A percentile compares a stretch with the other conserved stretches of the same genome.
Evolutionary conservation across 805 yeast species (phyloP).

Genomic region (Candida oleophila): DNA sequence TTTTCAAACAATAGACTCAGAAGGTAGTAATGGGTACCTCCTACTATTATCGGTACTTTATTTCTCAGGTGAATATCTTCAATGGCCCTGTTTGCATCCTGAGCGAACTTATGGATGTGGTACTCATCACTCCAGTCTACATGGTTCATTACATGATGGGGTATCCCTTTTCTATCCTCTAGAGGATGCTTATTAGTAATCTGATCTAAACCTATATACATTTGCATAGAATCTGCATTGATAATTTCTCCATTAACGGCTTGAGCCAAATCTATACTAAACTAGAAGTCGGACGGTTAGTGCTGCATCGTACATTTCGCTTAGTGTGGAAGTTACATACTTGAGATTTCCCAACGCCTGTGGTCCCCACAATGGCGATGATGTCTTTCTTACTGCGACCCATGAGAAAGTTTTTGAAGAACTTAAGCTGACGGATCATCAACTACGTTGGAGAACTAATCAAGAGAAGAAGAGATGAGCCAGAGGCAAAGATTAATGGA

Average conservation of each 20-base stretch:
- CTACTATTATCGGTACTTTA: slow-evolving; percentile 83
- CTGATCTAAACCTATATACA: slow-evolving; percentile 68
- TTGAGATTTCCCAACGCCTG: slow-evolving; percentile 96
- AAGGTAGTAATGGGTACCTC: slow-evolving; percentile 94
- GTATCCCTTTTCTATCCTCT: slow-evolving; percentile 67
- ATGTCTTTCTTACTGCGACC: slow-evolving; percentile 37
- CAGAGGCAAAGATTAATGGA: too few species aligned
- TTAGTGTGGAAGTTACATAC: too few species aligned
- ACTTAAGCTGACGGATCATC: slow-evolving; percentile 14
- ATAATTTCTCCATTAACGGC: slow-evolving; percentile 82
- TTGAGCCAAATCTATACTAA: slow-evolving; percentile 76
- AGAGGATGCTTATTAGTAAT: slow-evolving; percentile 93
- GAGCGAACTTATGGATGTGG: slow-evolving; percentile 71
- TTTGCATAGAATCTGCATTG: slow-evolving; percentile 97
- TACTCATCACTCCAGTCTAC: slow-evolving; percentile 80
- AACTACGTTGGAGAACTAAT: too few species aligned
- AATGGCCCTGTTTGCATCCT: slow-evolving; percentile 65
- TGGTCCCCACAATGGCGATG: slow-evolving; percentile 81
- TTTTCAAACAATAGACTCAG: slow-evolving; percentile 75
- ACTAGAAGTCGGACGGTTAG: slow-evolving; percentile 28
- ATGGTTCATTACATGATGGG: slow-evolving; percentile 88
- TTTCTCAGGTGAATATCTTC: slow-evolving; percentile 63
- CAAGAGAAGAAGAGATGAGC: too few species aligned
- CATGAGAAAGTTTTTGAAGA: slow-evolving; percentile 25
- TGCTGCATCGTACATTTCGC: too few species aligned